Base-by-base conservation (phyloP, 2,329 filamentous ascomycete genomes). In the Fusarium equiseti region DNA sequence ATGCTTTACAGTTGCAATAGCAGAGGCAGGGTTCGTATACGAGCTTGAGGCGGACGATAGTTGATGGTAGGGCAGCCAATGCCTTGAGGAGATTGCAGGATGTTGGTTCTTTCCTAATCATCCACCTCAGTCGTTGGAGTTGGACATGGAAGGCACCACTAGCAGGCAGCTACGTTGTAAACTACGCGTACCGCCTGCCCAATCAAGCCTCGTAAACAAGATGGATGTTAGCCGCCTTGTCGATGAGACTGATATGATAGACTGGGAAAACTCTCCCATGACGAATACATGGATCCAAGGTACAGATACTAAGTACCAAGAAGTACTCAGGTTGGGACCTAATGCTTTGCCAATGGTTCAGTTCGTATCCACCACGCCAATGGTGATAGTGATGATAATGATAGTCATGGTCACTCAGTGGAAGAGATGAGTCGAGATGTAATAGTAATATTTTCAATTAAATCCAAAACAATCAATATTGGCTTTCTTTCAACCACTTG, bases 21-120 rank as follows among this genome's bases (percentile, higher is more conserved):
- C 22, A n/a, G 24, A 46, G 22, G 54, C 61, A 52, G 54, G 62
- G 62, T 48, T 40, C 50, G 12, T 16, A 71, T 71, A 62, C 63
- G 63, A 67, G 51, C 44, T 35, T 22, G 12, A 67, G 61, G 66
- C 67, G 57, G 46, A 51, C 57, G 42, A 45, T 58, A 35, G 29
- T 43, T 35, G 44, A 53, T 32, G 57, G 49, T 48, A 26, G 29
- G 46, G 42, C 16, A 63, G 48, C 55, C 49, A 66, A 64, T 55
- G 29, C 44, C 56, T n/a, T 43, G 52, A 65, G 58, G 70, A 74
- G 58, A 74, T 74, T 74, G 59, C 72, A 74, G 72, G 72, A 74
- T 61, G 40, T 49, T 62, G 48, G 59, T 49, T 62, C 45, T 69
- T 52, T 59, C 45, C 63, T 46, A 26, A 13, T 50, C 52, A 40